Evolutionary conservation across 306 rosid species (phyloP), one percentile per base, ranked within the genome.

Genomic region (Gastrolobium villosum): DNA sequence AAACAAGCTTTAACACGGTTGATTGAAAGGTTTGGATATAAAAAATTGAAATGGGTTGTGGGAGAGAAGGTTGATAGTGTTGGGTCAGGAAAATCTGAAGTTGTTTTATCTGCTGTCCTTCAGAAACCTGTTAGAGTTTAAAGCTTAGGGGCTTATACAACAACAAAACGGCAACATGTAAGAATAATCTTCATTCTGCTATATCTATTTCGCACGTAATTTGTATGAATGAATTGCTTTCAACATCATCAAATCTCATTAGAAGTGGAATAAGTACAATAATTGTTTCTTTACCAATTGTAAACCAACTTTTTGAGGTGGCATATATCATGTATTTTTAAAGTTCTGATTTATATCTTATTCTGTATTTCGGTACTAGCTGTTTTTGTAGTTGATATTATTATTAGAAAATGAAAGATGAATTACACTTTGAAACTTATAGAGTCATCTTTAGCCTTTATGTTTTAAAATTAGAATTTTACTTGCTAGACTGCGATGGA

Each of bases 1-100:
- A 92, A 90, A 36, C 87, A 69, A 74, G 83, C 78, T 26, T 71
- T 94, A 52, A 92, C 97, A 1, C 76, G 96, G 76, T 83, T 92
- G 89, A 94, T 94, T 2, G 98, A 94, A 84, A 79, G 77, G 54
- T 94, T 92, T 79, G 98, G 97, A 67, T 94, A 90, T 74, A 94
- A 90, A 37, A 94, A 92, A 72, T 89, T 94, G 83, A 94, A 94
- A 82, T 94, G 98, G 98, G 98, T 90, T 60, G 92, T 89, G n/a
- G 97, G 97, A 62, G 96, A 94, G 69, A 91, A 83, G 77, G 85
- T 83, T 4, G 96, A 89, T 49, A 63, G 82, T 46, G 69, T 82
- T 59, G 89, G 87, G 0, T 81, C 92, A 4, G 91, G 89, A 4
- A 94, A 88, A 86, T 65, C 88, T 1, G 90, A 87, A 79, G 83